Evolutionary conservation across 352 stramenopile species (phyloP).

Genomic region (Saprolegnia parasitica): DNA sequence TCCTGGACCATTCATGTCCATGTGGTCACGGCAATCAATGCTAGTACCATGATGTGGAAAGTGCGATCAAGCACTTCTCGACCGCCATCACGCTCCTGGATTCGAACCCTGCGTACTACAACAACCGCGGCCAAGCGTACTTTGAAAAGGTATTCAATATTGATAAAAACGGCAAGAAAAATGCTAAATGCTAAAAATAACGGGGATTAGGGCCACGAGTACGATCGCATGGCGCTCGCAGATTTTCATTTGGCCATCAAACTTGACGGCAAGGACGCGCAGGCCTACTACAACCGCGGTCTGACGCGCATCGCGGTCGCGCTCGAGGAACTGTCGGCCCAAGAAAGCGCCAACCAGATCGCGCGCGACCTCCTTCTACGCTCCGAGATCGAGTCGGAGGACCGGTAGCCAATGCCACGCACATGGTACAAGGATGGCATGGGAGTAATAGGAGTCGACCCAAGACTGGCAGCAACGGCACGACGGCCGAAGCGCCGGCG

Average conservation of each 20-base stretch:
- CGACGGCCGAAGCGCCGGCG: neutral
- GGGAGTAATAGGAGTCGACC: too few species aligned
- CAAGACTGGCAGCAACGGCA: neutral
- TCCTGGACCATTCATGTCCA: too few species aligned
- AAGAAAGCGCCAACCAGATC: neutral
- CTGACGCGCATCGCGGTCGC: slow-evolving; percentile 58
- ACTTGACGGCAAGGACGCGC: slow-evolving; percentile 62
- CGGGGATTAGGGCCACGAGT: slow-evolving; percentile 17
- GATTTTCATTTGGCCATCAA: slow-evolving; percentile 74
- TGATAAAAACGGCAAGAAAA: neutral
- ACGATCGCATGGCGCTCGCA: slow-evolving; percentile 41
- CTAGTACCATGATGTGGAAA: slow-evolving; percentile 43
- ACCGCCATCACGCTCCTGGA: slow-evolving; percentile 63
- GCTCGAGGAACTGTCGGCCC: slow-evolving; percentile 39
- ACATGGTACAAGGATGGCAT: too few species aligned
- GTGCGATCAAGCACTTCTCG: slow-evolving; percentile 53
- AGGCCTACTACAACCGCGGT: slow-evolving; percentile 73
- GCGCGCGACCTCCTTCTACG: neutral
- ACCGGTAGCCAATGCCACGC: neutral
- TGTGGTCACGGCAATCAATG: too few species aligned
- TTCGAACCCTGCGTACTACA: slow-evolving; percentile 54
- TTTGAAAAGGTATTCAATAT: slow-evolving; percentile 47
- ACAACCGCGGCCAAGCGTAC: slow-evolving; percentile 60
- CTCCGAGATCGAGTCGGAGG: neutral
- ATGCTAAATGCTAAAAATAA: neutral